phyloP scores from a whole-genome alignment of 2,329 filamentous ascomycete genomes.

The Clonostachys chloroleuca region DNA sequence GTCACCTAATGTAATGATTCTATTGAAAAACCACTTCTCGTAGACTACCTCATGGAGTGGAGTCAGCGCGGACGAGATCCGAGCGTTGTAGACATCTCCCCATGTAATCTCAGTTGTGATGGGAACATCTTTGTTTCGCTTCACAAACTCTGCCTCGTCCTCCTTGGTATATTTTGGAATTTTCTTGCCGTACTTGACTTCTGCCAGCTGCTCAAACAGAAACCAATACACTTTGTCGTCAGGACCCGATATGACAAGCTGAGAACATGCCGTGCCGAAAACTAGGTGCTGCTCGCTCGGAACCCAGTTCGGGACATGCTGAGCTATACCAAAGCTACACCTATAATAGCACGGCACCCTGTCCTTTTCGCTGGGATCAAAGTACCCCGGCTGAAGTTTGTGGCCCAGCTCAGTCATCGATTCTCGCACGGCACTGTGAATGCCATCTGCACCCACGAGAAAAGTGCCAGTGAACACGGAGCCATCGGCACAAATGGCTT shows the following conservation, averaged over 20 bases:
- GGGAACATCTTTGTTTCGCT: conserved; percentile 10
- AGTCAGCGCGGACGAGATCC: conserved; percentile 17
- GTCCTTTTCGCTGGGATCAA: conserved; percentile 10
- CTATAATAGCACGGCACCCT: conserved; percentile 15
- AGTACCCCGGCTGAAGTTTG: conserved; percentile 3
- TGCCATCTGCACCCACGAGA: conserved; percentile 30
- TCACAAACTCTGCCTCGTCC: conserved; percentile 18
- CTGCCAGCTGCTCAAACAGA: conserved; percentile 18
- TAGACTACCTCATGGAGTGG: conserved; percentile 22
- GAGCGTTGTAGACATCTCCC: conserved; percentile 18
- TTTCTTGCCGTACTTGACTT: conserved; percentile 17
- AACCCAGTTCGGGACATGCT: conserved; percentile 13
- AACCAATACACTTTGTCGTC: conserved; percentile 26
- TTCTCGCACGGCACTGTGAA: conserved; percentile 26
- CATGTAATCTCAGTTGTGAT: conserved; percentile 16
- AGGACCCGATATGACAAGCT: conserved; percentile 20
- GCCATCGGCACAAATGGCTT: conserved; percentile 10
- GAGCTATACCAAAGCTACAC: conserved; percentile 31
- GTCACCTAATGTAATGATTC: conserved; percentile 23
- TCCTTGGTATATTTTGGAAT: conserved; percentile 23
- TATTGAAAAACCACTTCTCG: conserved; percentile 22
- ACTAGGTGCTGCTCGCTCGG: conserved; percentile 9
- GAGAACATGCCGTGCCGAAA: conserved; percentile 12
- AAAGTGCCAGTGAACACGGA: conserved; percentile 15
- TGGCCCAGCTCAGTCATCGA: conserved; percentile 13